Conservation (phyloP, 768 basidiomycete species). For the Baorangia bicolor region DNA sequence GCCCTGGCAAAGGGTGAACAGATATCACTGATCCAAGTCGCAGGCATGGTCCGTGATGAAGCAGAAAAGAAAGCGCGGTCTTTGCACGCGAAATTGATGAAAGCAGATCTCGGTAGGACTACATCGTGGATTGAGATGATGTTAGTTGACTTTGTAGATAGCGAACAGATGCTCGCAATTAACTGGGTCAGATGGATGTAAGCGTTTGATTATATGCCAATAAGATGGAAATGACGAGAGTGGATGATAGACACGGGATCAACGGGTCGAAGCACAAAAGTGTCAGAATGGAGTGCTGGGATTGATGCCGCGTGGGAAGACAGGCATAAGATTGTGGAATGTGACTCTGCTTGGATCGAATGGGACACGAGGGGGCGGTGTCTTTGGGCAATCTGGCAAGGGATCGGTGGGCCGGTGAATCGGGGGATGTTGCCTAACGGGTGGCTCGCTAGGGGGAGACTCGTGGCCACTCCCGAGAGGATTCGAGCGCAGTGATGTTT, state of each 20-base stretch:
- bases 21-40: conserved; percentile 28
- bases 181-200: conserved; percentile 29
- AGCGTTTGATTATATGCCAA: conserved; percentile 29
- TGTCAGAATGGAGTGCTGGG: conserved; percentile 14
- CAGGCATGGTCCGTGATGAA: conserved; percentile 32
- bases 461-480: conserved; percentile 39
- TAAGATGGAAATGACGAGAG: conserved; percentile 24
- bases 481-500: conserved; percentile 49
- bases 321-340: conserved; percentile 64
- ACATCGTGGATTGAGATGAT: conserved; percentile 31
- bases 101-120: conserved; percentile 25
- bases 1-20: conserved; percentile 3
- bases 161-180: conserved; percentile 25
- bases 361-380: conserved; percentile 35
- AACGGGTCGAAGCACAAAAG: neutral
- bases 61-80: conserved; percentile 15
- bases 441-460: conserved; percentile 11
- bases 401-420: conserved; percentile 31
- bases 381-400: conserved; percentile 24
- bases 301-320: conserved; percentile 37
- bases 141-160: conserved; percentile 22
- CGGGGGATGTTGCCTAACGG: conserved; percentile 20
- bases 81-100: conserved; percentile 17
- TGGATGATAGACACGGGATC: conserved; percentile 6
- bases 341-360: conserved; percentile 49